phyloP scores from a whole-genome alignment of 2,329 filamentous ascomycete genomes.

The Parastagonospora avenae region DNA sequence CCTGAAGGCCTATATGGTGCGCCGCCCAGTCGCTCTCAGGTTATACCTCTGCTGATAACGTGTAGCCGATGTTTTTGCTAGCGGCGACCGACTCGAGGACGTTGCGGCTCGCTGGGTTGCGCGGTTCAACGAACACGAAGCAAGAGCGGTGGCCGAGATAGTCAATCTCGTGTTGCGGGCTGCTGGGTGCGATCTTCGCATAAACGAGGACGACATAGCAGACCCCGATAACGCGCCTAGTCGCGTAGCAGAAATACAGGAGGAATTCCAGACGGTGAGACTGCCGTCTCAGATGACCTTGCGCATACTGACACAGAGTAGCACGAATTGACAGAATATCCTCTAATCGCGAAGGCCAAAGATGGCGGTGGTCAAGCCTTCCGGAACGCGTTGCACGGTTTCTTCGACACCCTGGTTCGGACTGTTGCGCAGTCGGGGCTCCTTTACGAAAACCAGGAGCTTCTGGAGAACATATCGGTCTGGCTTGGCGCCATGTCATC shows the following conservation, averaged over 20 bases:
- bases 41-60: background rate
- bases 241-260: conserved; percentile 82
- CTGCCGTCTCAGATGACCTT: background rate
- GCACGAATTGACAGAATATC: conserved; percentile 86
- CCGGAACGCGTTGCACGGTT: conserved; percentile 75
- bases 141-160: conserved; percentile 61
- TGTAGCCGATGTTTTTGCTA: conserved; percentile 65
- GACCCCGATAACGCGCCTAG: conserved; percentile 86
- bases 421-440: conserved; percentile 81
- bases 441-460: conserved; percentile 74
- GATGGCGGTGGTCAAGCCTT: conserved; percentile 78
- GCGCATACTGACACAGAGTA: conserved; percentile 38
- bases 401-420: conserved; percentile 77
- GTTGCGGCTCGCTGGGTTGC: conserved; percentile 64
- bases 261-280: conserved; percentile 78
- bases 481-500: conserved; percentile 94
- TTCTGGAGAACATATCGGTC: conserved; percentile 86
- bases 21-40: background rate
- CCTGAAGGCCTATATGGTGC: conserved; percentile 63
- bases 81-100: conserved; percentile 59
- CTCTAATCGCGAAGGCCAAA: conserved; percentile 81
- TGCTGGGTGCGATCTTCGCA: conserved; percentile 78
- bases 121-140: conserved; percentile 61
- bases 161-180: conserved; percentile 68
- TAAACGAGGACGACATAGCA: conserved; percentile 82